Conservation (phyloP, 306 rosid species). For the Adenanthera pavonina region DNA sequence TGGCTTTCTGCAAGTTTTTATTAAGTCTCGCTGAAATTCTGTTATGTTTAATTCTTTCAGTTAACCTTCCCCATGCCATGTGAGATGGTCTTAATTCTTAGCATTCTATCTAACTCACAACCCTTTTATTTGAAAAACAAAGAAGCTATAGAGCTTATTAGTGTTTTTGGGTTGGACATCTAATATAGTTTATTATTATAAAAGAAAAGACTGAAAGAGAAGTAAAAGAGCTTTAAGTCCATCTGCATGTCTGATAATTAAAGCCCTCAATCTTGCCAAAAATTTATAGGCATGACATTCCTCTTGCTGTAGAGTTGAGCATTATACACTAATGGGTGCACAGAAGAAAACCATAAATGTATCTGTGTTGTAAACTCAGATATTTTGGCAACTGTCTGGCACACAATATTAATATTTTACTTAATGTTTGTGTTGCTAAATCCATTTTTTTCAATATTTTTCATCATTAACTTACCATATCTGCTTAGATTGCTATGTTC, state of each 20-base stretch:
- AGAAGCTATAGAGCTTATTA: slow-evolving; percentile 17
- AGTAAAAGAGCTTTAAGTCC: not conserved
- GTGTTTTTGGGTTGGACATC: not conserved
- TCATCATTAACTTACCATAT: slow-evolving; percentile 3
- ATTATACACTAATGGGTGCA: not conserved
- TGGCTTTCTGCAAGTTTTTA: slow-evolving; percentile 20
- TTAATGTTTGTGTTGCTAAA: slow-evolving; percentile 8
- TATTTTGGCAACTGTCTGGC: slow-evolving; percentile 19
- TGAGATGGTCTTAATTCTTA: not conserved
- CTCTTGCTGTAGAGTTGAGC: slow-evolving; percentile 17
- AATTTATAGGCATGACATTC: slow-evolving; percentile 5
- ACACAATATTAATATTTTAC: slow-evolving; percentile 5
- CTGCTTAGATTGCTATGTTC: slow-evolving; percentile 30
- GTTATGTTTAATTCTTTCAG: slow-evolving; percentile 12
- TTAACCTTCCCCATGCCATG: slow-evolving; percentile 5
- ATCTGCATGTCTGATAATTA: slow-evolving; percentile 1
- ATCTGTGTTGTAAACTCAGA: not conserved
- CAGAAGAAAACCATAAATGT: not conserved
- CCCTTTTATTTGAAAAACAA: slow-evolving; percentile 25
- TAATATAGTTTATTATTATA: not conserved
- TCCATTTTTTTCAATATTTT: slow-evolving; percentile 3
- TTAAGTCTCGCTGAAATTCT: slow-evolving; percentile 27
- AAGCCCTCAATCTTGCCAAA: not conserved
- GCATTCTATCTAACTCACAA: slow-evolving; percentile 5
- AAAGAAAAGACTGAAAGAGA: not conserved